Evolutionary conservation across 2,329 filamentous ascomycete species (phyloP).

Genomic region (Pseudocercospora cruenta): DNA sequence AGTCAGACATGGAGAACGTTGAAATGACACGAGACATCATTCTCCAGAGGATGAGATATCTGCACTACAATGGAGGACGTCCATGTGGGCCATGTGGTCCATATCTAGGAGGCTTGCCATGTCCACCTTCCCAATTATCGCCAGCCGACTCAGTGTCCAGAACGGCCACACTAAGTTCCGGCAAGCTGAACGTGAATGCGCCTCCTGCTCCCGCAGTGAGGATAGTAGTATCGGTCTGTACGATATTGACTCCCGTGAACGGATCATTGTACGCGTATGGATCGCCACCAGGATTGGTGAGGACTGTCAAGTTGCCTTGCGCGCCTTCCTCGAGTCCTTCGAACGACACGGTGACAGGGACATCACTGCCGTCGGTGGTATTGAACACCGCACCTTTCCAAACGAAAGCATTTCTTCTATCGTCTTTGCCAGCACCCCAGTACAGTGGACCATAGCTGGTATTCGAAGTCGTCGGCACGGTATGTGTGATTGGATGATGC

Average conservation of each 20-base stretch:
- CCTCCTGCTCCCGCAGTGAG: conserved; percentile 53
- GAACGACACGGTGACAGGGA: conserved; percentile 43
- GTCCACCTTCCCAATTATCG: background rate
- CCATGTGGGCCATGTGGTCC: no score
- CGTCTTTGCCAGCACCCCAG: conserved; percentile 50
- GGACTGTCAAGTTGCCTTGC: conserved; percentile 45
- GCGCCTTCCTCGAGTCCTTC: conserved; percentile 41
- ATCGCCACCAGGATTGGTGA: conserved; percentile 43
- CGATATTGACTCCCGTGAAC: conserved; percentile 52
- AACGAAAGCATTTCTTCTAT: conserved; percentile 38
- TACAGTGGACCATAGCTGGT: conserved; percentile 44
- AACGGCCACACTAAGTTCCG: conserved; percentile 60
- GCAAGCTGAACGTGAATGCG: conserved; percentile 56
- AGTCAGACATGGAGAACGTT: no score
- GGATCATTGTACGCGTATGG: conserved; percentile 32
- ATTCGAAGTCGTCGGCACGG: conserved; percentile 44
- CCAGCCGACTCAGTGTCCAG: conserved; percentile 45
- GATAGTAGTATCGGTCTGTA: conserved; percentile 47
- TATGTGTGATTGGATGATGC: conserved; percentile 50
- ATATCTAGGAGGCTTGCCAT: no score
- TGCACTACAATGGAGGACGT: no score
- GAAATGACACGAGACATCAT: no score
- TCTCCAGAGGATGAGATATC: no score
- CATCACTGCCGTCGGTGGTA: conserved; percentile 42
- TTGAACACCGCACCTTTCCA: conserved; percentile 57